phyloP scores from a whole-genome alignment of 2,329 filamentous ascomycete genomes.

The Byssoonygena ceratinophila region DNA sequence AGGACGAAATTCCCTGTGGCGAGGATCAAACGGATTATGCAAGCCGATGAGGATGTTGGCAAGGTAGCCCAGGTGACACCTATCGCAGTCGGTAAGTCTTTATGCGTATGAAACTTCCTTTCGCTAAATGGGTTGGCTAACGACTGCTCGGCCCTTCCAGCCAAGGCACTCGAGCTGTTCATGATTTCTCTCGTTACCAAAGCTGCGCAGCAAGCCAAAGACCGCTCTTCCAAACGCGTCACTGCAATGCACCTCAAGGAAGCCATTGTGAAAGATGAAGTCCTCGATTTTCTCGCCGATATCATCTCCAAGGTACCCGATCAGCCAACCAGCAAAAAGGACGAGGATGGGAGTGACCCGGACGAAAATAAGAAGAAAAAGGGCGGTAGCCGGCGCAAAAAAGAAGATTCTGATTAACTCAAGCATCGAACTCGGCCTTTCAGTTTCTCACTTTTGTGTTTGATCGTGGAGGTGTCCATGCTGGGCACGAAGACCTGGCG shows the following conservation, averaged over 20 bases:
- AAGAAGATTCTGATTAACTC: constrained; percentile 31
- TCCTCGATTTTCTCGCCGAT: constrained; percentile 87
- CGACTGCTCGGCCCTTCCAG: constrained; percentile 37
- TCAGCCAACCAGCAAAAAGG: constrained; percentile 38
- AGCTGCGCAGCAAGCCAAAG: constrained; percentile 70
- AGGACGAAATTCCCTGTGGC: constrained; percentile 95
- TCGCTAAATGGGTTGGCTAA: constrained; percentile 16
- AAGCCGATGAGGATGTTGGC: constrained; percentile 95
- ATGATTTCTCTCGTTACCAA: constrained; percentile 92
- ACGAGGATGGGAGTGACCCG: constrained; percentile 40
- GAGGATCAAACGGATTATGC: constrained; percentile 98
- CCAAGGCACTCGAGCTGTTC: constrained; percentile 91
- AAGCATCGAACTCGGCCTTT: background rate
- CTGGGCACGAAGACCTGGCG: background rate
- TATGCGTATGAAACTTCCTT: background rate
- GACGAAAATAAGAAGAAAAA: constrained; percentile 40
- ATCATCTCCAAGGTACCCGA: constrained; percentile 79
- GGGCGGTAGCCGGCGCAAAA: constrained; percentile 32
- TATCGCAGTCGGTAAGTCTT: constrained; percentile 64
- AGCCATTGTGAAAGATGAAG: constrained; percentile 75
- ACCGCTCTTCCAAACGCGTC: constrained; percentile 78
- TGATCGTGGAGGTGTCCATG: background rate
- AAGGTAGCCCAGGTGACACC: constrained; percentile 97
- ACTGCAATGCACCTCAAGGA: constrained; percentile 85
- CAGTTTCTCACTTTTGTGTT: background rate